Evolutionary conservation across 164 flowering plant species (phyloP).

Genomic region (Akebia trifoliata): DNA sequence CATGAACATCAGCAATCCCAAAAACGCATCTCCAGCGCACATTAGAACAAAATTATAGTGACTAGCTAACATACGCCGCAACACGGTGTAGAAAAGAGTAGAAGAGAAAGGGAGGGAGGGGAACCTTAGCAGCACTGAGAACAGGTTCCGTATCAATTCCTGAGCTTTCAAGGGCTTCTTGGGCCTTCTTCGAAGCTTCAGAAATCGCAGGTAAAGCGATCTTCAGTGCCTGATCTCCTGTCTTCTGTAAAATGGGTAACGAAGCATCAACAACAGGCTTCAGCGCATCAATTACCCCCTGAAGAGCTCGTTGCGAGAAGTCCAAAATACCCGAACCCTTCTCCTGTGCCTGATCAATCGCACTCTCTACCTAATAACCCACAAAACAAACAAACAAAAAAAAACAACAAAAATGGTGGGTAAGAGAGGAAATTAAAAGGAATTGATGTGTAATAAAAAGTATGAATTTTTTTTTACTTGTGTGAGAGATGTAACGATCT

Average conservation of each 20-base stretch:
- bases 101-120: background rate
- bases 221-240: conserved; percentile 65
- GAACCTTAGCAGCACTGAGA: conserved; percentile 70
- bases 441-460: background rate
- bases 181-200: conserved; percentile 76
- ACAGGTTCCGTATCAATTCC: conserved; percentile 75
- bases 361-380: conserved; percentile 59
- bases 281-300: conserved; percentile 35
- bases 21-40: too few species aligned
- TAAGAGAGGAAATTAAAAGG: background rate
- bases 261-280: conserved; percentile 74
- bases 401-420: background rate
- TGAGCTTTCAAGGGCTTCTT: conserved; percentile 63
- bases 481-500: conserved; percentile 64
- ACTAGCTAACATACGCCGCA: background rate
- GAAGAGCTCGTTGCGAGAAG: conserved; percentile 31
- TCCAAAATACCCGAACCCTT: conserved; percentile 48
- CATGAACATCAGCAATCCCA: too few species aligned
- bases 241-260: conserved; percentile 54
- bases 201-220: conserved; percentile 67
- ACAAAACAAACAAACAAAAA: background rate
- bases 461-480: conserved; percentile 31
- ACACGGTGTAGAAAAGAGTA: background rate
- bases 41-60: background rate
- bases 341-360: conserved; percentile 59